Percentiles rank a stretch among this genome's conserved stretches.
phyloP scores from a whole-genome alignment of 169 alveolate genomes.

The Cryptosporidium sp. region DNA sequence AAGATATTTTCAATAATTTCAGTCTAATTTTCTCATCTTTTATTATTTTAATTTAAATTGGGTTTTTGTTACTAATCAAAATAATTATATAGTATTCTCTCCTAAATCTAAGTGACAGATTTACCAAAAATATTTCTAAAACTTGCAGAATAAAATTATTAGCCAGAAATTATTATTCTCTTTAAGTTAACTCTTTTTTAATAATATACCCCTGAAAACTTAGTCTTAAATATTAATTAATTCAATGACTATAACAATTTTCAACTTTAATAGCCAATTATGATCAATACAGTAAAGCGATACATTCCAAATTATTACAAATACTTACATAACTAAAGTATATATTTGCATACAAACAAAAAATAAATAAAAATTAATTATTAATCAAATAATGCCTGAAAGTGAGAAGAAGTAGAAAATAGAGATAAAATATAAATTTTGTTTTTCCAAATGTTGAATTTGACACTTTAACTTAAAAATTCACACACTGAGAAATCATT shows the following conservation, averaged over 20 bases:
- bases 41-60: too few relatives aligned
- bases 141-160: neutral
- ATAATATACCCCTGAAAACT: too few relatives aligned
- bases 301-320: neutral
- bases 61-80: neutral
- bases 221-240: neutral
- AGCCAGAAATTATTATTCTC: neutral
- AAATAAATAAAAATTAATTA: too few relatives aligned
- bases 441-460: neutral
- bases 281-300: neutral
- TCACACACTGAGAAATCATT: neutral
- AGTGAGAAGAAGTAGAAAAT: neutral
- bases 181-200: neutral
- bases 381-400: too few relatives aligned
- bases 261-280: too few relatives aligned
- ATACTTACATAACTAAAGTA: neutral
- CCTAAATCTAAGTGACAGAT: too few relatives aligned
- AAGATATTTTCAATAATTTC: too few relatives aligned
- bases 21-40: too few relatives aligned
- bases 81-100: neutral
- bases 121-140: too few relatives aligned
- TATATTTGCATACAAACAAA: too few relatives aligned
- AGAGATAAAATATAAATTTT: neutral
- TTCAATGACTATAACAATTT: too few relatives aligned
- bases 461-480: constrained; percentile 4